Evolutionary conservation across 306 rosid genomes (phyloP).

Genomic region (Arachis stenosperma): DNA sequence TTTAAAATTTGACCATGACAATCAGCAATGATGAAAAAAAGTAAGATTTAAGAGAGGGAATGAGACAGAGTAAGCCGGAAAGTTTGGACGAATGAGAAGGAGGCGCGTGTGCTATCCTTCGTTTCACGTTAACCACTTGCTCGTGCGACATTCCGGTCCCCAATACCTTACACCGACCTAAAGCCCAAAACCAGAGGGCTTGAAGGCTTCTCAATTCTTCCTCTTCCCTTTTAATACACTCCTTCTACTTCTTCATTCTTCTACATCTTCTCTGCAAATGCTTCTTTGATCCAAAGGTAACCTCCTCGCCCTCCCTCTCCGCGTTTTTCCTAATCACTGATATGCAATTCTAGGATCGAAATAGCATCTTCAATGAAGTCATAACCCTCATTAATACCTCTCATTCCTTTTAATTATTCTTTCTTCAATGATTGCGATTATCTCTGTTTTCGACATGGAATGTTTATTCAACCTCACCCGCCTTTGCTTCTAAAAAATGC

Average conservation of each 20-base stretch:
- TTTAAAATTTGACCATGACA: too few relatives aligned
- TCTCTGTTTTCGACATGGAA: background rate
- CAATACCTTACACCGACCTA: too few relatives aligned
- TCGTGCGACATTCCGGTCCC: too few relatives aligned
- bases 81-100: background rate
- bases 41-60: too few relatives aligned
- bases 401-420: background rate
- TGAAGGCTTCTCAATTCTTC: background rate
- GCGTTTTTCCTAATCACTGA: background rate
- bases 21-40: too few relatives aligned
- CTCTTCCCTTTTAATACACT: constrained; percentile 31
- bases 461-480: background rate
- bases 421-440: background rate
- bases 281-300: background rate
- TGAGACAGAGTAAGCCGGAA: background rate
- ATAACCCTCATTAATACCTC: background rate
- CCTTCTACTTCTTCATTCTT: background rate
- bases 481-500: background rate
- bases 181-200: too few relatives aligned
- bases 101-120: background rate
- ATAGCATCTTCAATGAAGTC: background rate
- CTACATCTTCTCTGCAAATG: constrained; percentile 17
- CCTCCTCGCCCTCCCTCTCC: background rate
- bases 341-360: background rate
- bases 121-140: background rate